Evolutionary conservation across 257 asterid genomes (phyloP), one percentile per base, ranked within the genome.

Genomic region (Rhazya stricta): DNA sequence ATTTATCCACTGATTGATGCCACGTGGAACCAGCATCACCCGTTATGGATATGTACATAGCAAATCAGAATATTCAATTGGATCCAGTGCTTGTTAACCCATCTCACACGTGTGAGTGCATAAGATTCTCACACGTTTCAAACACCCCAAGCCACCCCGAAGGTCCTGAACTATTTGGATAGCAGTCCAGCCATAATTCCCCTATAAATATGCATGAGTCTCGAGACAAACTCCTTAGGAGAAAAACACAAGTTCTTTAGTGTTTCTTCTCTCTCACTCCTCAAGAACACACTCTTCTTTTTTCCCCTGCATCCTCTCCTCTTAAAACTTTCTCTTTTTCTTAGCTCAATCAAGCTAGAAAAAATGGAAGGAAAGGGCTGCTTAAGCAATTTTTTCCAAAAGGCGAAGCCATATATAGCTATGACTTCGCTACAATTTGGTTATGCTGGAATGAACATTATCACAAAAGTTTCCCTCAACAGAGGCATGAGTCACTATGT

Each of bases 401-500:
- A 34, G 63, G 90, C 93, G 0, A 94, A 89, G 77, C 98, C 96
- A 25, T 94, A 89, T 88, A 86, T 94, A 81, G 98, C 97, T 58
- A 90, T 94, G 97, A 85, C 76, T 30, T 90, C 78, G 0, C 76
- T 94, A 79, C 98, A 94, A 81, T 94, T 94, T 76, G 98, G 98
- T 0, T 94, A 91, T 70, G 98, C 97, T 18, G 98, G 98, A 0
- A 94, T 94, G 98, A 91, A 89, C 69, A 89, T 94, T 23, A 89
- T 94, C 39, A 90, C 98, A 0, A 94, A 94, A 83, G 97, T 91
- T 29, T 91, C 98, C 41, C 96, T 91, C 0, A 90, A 91, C 36
- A 78, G 89, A 57, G 98, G 98, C 77, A 91, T 91, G 96, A 94
- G 98, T 81, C 97, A 91, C 71, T 91, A 91, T 70, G 98, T 90